Evolutionary conservation across 1,284 basidiomycete genomes (phyloP).

Genomic region (Somion occarium): DNA sequence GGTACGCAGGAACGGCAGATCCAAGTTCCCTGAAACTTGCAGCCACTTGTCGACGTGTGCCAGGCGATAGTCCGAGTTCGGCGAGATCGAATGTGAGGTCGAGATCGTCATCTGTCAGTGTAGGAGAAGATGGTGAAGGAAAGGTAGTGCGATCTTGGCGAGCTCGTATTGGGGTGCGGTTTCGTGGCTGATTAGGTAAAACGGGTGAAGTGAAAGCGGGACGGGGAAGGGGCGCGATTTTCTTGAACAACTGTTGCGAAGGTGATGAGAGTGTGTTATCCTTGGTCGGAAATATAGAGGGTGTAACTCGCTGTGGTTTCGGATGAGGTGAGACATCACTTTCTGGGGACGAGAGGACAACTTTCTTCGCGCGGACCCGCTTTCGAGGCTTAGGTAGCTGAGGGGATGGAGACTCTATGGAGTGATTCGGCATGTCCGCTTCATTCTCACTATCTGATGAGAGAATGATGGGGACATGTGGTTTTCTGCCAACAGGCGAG

Average conservation of each 20-base stretch:
- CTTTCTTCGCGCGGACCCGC: background rate
- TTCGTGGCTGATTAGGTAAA: constrained; percentile 38
- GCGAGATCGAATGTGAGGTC: constrained; percentile 56
- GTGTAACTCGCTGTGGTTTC: too few species aligned
- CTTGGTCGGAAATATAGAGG: background rate
- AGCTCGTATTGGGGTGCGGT: constrained; percentile 63
- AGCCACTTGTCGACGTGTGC: constrained; percentile 14
- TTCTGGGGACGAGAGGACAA: constrained; percentile 7
- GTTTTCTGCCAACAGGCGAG: constrained; percentile 17
- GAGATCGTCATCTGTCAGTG: constrained; percentile 45
- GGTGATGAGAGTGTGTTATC: background rate
- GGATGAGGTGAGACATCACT: background rate
- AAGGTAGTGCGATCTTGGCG: constrained; percentile 32
- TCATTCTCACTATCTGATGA: constrained; percentile 39
- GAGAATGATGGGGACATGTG: constrained; percentile 25
- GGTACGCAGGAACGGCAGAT: constrained; percentile 35
- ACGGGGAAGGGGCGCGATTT: background rate
- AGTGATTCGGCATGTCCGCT: background rate
- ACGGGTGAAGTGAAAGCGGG: constrained; percentile 28
- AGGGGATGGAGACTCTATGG: background rate
- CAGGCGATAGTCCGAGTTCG: constrained; percentile 37
- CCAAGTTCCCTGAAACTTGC: constrained; percentile 10
- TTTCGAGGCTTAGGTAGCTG: constrained; percentile 5
- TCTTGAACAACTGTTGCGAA: too few species aligned
- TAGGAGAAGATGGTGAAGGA: constrained; percentile 46